Base-by-base conservation (phyloP, 345 rosid species). In the Sapria himalayana region DNA sequence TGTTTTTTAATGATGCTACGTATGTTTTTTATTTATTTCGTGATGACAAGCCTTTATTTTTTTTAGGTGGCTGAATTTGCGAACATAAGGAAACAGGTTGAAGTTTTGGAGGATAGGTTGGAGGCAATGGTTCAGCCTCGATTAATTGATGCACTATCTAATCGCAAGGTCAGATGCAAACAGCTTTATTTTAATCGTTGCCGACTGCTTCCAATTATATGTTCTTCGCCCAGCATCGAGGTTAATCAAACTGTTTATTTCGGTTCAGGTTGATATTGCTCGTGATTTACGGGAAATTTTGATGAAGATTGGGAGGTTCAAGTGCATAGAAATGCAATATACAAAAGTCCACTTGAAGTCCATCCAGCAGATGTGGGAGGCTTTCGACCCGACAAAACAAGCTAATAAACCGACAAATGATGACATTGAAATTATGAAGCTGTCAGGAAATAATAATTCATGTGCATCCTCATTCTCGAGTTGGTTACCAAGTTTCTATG, bases 111-210 rank as follows among this genome's bases (percentile, higher is more conserved):
- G 69, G 95, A 77, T 55, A 74, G 95, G 60, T 57, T 89, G 44
- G 98, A 89, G 51, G 57, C 69, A 16, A 76, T 82, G 95, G 98
- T 89, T 43, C 98, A 89, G 64, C 98, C 95, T 43, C 93, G 84
- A 46, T 66, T 89, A 15, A 79, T 77, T 17, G 98, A 89, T 61
- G 98, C 98, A 41, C 62, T 89, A 53, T 74, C 92, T n/a, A 66
- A 72, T 64, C 81, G 81, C 65, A 79, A 75, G 95, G 98, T 82
- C 38, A 34, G 15, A 35, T 29, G 12, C 16, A 9, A 1, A n/a
- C n/a, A 17, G 18, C 17, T 8, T 54, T 19, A 10, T 12, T 23
- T 2, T 46, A 23, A 6, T 33, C 19, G 4, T 39, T 43, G 6
- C 25, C 24, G 36, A 33, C 52, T 50, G 22, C 35, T 45, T 37